A percentile compares a stretch with the other conserved stretches of the same genome.
Conservation (phyloP, 345 rosid species). For the Erucastrum elatum region DNA sequence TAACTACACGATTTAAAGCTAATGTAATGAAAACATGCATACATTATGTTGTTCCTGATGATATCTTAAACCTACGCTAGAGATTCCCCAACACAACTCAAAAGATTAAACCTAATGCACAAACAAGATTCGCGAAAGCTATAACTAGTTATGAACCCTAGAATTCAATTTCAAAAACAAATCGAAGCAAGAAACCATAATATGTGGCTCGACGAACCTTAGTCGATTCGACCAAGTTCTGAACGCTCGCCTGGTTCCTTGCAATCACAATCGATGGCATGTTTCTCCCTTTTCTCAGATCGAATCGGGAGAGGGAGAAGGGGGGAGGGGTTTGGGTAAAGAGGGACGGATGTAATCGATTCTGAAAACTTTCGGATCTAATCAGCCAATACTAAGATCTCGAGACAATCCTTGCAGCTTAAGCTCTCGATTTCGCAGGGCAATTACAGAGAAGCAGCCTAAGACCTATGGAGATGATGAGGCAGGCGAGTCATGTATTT, state of each 20-base stretch:
- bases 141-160: background rate
- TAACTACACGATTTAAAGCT: no score
- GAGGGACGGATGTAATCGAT: background rate
- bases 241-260: slow-evolving; percentile 43
- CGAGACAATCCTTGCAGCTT: background rate
- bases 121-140: no score
- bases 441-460: background rate
- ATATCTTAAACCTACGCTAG: no score
- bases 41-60: no score
- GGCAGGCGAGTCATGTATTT: background rate
- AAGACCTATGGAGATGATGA: background rate
- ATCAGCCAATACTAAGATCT: background rate
- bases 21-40: no score
- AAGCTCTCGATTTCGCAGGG: background rate
- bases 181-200: slow-evolving; percentile 24
- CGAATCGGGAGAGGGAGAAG: background rate
- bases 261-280: slow-evolving; percentile 50
- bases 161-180: background rate
- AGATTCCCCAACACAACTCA: no score
- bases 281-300: background rate
- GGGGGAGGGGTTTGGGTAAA: background rate
- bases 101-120: no score
- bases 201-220: slow-evolving; percentile 64
- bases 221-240: slow-evolving; percentile 51
- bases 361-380: background rate